Conservation (phyloP, 768 basidiomycete species). For the Pisolithus orientalis region DNA sequence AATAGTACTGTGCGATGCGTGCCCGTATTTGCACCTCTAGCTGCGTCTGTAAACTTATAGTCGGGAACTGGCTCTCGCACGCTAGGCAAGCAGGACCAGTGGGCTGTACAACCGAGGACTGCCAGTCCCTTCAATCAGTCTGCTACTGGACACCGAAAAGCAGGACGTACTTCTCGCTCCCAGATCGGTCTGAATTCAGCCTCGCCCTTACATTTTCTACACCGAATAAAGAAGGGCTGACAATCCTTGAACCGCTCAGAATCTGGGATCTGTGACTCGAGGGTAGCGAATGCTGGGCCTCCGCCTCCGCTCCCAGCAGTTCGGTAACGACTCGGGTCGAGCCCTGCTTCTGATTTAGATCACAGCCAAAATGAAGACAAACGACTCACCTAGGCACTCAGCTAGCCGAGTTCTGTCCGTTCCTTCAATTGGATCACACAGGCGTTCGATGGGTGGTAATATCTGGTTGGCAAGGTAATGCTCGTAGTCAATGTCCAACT, state of each 20-base stretch:
- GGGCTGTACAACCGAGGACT: constrained; percentile 64
- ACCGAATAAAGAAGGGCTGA: constrained; percentile 65
- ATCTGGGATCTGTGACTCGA: constrained; percentile 89
- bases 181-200: constrained; percentile 53
- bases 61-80: constrained; percentile 49
- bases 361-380: neutral
- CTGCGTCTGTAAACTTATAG: constrained; percentile 70
- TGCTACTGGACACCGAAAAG: neutral
- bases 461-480: constrained; percentile 89
- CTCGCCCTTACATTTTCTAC: constrained; percentile 63
- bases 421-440: constrained; percentile 95
- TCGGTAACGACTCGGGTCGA: constrained; percentile 55
- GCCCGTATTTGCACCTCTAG: constrained; percentile 81
- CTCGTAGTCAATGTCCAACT: constrained; percentile 81
- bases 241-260: constrained; percentile 79
- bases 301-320: constrained; percentile 45
- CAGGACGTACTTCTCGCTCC: constrained; percentile 46
- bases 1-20: constrained; percentile 77
- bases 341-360: constrained; percentile 32
- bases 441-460: constrained; percentile 87
- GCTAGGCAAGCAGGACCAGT: constrained; percentile 66
- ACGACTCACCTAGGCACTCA: constrained; percentile 79
- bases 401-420: constrained; percentile 89
- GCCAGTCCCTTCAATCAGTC: neutral
- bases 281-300: constrained; percentile 55